Evolutionary conservation across 257 asterid species (phyloP).

Genomic region (Coffea eugenioides): DNA sequence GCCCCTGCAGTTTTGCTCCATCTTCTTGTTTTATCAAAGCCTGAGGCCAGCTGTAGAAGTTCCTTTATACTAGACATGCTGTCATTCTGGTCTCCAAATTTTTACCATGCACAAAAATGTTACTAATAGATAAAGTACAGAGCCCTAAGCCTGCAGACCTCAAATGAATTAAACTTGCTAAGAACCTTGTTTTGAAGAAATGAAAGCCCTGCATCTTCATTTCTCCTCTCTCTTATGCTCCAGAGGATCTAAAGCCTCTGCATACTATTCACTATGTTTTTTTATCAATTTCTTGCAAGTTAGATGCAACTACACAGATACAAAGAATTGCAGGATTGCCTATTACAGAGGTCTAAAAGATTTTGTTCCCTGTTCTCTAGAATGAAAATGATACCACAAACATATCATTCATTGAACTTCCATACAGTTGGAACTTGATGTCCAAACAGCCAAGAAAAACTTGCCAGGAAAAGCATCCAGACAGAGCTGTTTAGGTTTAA

Average conservation of each 20-base stretch:
- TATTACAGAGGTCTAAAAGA: too few species aligned
- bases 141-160: too few species aligned
- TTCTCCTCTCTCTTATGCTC: background rate
- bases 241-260: background rate
- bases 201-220: background rate
- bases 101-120: background rate
- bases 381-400: too few species aligned
- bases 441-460: too few species aligned
- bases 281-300: background rate
- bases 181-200: background rate
- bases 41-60: background rate
- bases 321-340: too few species aligned
- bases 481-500: too few species aligned
- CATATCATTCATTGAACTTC: too few species aligned
- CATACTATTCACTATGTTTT: background rate
- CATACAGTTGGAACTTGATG: too few species aligned
- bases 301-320: background rate
- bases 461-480: too few species aligned
- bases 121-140: too few species aligned
- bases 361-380: too few species aligned
- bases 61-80: background rate
- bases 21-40: background rate
- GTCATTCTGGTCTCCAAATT: background rate
- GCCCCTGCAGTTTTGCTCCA: background rate
- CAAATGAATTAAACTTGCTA: background rate